A percentile compares a stretch with the other conserved stretches of the same genome.
Evolutionary conservation across 2,329 filamentous ascomycete genomes (phyloP).

Genomic region (Endoconidiophora laricicola): DNA sequence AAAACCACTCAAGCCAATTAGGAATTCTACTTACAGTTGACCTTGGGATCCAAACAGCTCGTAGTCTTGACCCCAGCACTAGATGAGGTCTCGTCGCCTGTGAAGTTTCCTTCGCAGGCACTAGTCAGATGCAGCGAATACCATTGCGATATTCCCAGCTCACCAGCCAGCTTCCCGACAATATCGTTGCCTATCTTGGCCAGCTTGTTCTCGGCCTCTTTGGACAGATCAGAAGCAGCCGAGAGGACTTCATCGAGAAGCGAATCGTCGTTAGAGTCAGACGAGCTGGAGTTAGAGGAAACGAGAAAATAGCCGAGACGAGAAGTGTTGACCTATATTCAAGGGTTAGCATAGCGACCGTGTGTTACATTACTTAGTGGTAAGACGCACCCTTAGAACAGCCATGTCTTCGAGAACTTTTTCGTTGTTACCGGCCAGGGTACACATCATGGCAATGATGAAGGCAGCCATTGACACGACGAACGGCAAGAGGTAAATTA

Average conservation of each 20-base stretch:
- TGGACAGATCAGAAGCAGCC: conserved; percentile 9
- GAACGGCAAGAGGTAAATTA: conserved; percentile 23
- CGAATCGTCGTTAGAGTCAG: conserved; percentile 16
- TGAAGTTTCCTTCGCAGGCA: conserved; percentile 29
- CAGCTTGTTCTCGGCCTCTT: conserved; percentile 16
- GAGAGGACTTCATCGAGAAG: conserved; percentile 18
- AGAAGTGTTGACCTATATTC: conserved; percentile 10
- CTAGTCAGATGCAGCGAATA: conserved; percentile 34
- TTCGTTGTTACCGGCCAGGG: conserved; percentile 25
- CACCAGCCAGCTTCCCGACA: conserved; percentile 24
- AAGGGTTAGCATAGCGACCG: not conserved
- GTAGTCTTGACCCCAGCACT: conserved; percentile 24
- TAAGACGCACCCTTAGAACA: conserved; percentile 22
- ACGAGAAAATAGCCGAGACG: conserved; percentile 7
- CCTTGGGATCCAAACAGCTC: conserved; percentile 26
- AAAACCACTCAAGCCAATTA: not conserved
- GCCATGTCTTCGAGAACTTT: conserved; percentile 29
- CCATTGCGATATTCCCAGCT: conserved; percentile 33
- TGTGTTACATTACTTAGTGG: not conserved
- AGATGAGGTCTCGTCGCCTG: conserved; percentile 22
- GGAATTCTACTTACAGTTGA: conserved; percentile 21
- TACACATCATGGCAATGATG: conserved; percentile 24
- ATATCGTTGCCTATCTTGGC: conserved; percentile 22
- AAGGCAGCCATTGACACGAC: conserved; percentile 23
- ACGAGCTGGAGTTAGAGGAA: conserved; percentile 14